Conservation (phyloP, 2,329 filamentous ascomycete species). For the Verticillium klebahnii region DNA sequence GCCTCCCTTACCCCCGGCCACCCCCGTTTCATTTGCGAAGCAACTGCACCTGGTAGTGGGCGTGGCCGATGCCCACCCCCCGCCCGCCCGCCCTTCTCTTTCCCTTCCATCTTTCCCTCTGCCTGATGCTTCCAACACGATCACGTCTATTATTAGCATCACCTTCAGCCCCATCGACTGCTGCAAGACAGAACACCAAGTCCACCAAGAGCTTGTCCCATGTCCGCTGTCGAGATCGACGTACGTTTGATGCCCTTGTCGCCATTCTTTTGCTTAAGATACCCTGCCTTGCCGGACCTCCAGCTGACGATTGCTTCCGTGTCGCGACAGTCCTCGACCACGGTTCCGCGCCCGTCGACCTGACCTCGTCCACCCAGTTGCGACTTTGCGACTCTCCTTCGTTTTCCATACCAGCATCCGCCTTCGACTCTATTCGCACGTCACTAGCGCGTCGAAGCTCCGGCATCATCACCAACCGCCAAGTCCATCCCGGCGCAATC, state of each 20-base stretch:
- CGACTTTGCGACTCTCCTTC: not conserved
- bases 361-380: not conserved
- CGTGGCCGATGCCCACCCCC: slow-evolving; percentile 4
- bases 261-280: slow-evolving; percentile 3
- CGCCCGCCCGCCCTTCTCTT: slow-evolving; percentile 6
- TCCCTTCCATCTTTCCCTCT: slow-evolving; percentile 15
- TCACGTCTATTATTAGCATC: slow-evolving; percentile 48
- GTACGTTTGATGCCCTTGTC: slow-evolving; percentile 9
- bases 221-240: slow-evolving; percentile 14
- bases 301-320: not conserved
- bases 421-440: not conserved
- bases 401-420: slow-evolving; percentile 6
- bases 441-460: slow-evolving; percentile 7
- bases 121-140: slow-evolving; percentile 32
- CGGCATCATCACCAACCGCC: slow-evolving; percentile 5
- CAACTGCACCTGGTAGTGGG: slow-evolving; percentile 5
- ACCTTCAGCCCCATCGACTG: slow-evolving; percentile 42
- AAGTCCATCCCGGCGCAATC: slow-evolving; percentile 2
- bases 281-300: not conserved
- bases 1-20: not conserved
- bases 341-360: not conserved
- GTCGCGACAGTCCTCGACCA: not conserved
- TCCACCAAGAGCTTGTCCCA: slow-evolving; percentile 16
- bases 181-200: slow-evolving; percentile 28
- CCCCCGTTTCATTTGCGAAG: slow-evolving; percentile 2